Evolutionary conservation across 2,329 filamentous ascomycete species (phyloP).

Genomic region (Fusarium newnesense): DNA sequence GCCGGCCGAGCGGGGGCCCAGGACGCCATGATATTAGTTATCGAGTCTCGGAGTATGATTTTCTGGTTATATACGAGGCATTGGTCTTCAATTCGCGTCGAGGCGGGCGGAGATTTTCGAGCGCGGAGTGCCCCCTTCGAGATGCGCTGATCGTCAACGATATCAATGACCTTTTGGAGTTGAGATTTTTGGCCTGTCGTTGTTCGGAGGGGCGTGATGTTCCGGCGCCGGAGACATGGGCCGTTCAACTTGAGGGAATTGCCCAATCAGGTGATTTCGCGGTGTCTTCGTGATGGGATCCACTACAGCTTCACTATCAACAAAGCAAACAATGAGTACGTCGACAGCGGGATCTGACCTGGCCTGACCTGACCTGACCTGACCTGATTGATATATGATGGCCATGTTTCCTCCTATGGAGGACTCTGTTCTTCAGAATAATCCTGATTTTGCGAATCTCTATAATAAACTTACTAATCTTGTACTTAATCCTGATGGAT

Average conservation of each 20-base stretch:
- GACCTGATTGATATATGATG: constrained; percentile 10
- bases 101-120: constrained; percentile 3
- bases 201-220: constrained; percentile 39
- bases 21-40: constrained; percentile 34
- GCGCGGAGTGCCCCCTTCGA: constrained; percentile 30
- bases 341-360: not conserved
- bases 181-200: constrained; percentile 41
- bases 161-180: constrained; percentile 14
- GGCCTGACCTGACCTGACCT: not conserved
- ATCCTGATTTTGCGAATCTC: constrained; percentile 69
- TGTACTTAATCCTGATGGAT: constrained; percentile 67
- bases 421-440: constrained; percentile 61
- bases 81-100: constrained; percentile 40
- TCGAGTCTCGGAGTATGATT: not conserved
- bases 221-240: constrained; percentile 38
- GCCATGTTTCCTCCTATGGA: constrained; percentile 70
- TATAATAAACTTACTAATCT: constrained; percentile 64
- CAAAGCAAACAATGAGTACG: constrained; percentile 1
- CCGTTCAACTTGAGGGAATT: not conserved
- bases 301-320: constrained; percentile 22
- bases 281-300: constrained; percentile 44
- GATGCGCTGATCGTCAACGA: constrained; percentile 37
- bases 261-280: constrained; percentile 51
- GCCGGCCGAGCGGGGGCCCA: constrained; percentile 37
- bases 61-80: constrained; percentile 31